These are phyloP conservation scores for Colletotrichum simmondsii DNA, from an alignment of 2,329 filamentous ascomycete genomes.

Conservation along the genomic window DNA sequence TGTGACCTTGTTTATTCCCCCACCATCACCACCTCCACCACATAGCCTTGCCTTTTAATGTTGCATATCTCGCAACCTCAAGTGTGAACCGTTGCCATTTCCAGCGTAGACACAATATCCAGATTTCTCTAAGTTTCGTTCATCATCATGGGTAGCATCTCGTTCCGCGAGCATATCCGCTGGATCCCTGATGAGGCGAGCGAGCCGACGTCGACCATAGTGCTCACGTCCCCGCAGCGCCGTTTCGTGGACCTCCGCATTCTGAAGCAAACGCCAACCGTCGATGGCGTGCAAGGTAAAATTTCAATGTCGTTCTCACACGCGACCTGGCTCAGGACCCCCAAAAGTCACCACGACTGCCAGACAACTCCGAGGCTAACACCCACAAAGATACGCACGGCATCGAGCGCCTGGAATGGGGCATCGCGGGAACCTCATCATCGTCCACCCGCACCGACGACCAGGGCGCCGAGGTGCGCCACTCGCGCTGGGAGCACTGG, in stretches of 20 bases:
- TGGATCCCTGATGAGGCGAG: slow-evolving; percentile 62
- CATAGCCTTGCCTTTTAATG: background rate
- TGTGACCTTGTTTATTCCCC: background rate
- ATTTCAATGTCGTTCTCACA: background rate
- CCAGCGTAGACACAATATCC: background rate
- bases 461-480: slow-evolving; percentile 41
- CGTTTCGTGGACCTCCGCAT: slow-evolving; percentile 73
- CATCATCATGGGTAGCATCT: slow-evolving; percentile 60
- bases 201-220: slow-evolving; percentile 73
- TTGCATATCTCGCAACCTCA: background rate
- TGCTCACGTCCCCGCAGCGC: slow-evolving; percentile 68
- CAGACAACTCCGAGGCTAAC: slow-evolving; percentile 9
- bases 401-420: slow-evolving; percentile 67
- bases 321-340: background rate
- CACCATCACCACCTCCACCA: background rate
- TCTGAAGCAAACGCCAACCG: slow-evolving; percentile 37
- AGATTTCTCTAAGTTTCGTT: too few relatives aligned
- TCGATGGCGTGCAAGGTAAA: slow-evolving; percentile 28
- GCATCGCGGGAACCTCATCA: slow-evolving; percentile 67
- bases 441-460: slow-evolving; percentile 44
- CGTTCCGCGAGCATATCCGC: slow-evolving; percentile 67
- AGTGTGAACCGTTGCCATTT: background rate
- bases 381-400: background rate
- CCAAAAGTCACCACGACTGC: background rate
- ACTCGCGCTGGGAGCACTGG: slow-evolving; percentile 67